Base-by-base conservation (phyloP, 2,329 filamentous ascomycete species). In the Onygena corvina region DNA sequence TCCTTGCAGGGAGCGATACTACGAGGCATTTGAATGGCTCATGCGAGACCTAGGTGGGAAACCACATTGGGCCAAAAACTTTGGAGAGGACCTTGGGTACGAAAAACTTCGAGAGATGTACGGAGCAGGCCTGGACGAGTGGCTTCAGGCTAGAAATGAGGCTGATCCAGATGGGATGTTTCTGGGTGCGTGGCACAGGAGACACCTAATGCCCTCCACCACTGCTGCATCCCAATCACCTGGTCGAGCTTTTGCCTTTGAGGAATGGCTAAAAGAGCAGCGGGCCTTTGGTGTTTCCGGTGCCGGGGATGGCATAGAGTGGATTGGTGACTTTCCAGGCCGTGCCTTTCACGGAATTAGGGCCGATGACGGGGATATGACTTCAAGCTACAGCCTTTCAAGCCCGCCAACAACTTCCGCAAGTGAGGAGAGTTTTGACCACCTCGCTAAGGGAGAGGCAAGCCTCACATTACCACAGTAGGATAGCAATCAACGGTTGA, bases 31-130 rank as follows among this genome's bases (percentile, higher is more conserved):
- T 56, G 88, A 94, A 66, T 90, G 83, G 74, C 72, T 94, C 40
- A 94, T 94, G 88, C 81, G 79, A 52, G 84, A 93, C 38, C 71
- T 93, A 57, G 85, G 83, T 47, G 88, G 83, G 6, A 77, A 77
- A 40, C 88, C 88, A 14, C 88, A 94, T 67, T 94, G 88, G 86
- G 88, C 88, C 5, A 94, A 94, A 75, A 94, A 94, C 64, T 94
- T 93, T 65, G 71, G 73, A 42, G 74, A 75, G 6, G 73, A 76
- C 3, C 68, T 72, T 3, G 74, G 76, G 8, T 59, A 70, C 0
- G 79, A 85, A 25, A 66, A 68, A 52, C 74, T 94, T 36, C 74
- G 77, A 51, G 63, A 65, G 1, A 79, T 86, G 64, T 93, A 92
- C 62, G 82, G 82, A 34, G 64, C 73, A n/a, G 70, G 81, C 44